Base-by-base conservation (phyloP, 176 grass and related monocot genomes). In the Alopecurus myosuroides region DNA sequence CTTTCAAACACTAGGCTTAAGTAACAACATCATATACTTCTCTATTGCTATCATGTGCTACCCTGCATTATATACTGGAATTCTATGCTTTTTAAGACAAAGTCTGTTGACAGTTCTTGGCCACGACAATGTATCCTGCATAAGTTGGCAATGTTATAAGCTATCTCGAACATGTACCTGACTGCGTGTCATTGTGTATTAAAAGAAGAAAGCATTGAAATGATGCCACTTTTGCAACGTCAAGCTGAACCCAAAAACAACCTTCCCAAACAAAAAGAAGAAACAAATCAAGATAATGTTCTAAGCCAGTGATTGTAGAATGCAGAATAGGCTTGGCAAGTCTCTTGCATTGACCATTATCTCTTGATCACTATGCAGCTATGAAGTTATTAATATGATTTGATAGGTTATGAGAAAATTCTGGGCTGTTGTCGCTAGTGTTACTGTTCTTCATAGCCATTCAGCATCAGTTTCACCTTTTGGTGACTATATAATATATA, bases 1-100 rank as follows among this genome's bases (percentile, higher is more conserved):
- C 36, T 77, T 53, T 44, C 26, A 84, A 84, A 65, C 42, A 65
- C 34, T 56, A 79, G 76, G 56, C 35, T 88, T 71, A 68, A 33
- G 23, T 46, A 73, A 73, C 3, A 63, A 2, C 11, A 60, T 33
- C 72, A 25, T 42, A 79, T 73, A 64, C 19, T 73, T 84, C 30
- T 80, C 37, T 65, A 67, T 31, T 55, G 28, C 71, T 45, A 52
- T 46, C 26, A 48, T 60, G 44, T 76, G 36, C 28, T 77, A 58
- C 35, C 34, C 29, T 88, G 64, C 76, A 85, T 85, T 57, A 6
- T 11, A 37, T 72, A 50, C 22, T 52, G 49, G 9, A 84, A 55
- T 82, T 63, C 13, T 82, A 6, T 73, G 19, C 74, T 26, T 79
- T 86, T 84, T 6, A 70, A 69, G 48, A 10, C 7, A 69, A 75